A percentile compares a stretch with the other conserved stretches of the same genome.
Evolutionary conservation across 2,329 filamentous ascomycete species (phyloP).

Genomic region (Pseudogymnoascus sp.): DNA sequence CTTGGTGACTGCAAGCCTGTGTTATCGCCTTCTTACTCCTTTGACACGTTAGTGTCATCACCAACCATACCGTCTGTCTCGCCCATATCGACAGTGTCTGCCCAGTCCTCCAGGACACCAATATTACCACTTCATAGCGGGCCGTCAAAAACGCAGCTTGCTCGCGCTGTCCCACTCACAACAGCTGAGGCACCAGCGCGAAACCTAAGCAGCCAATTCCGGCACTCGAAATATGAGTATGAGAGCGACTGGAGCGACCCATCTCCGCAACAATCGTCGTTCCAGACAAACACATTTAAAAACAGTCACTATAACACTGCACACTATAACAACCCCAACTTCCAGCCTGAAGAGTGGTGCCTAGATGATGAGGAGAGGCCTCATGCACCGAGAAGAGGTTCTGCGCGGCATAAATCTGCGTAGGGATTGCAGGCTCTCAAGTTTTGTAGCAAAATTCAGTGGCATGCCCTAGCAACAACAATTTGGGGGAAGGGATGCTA

Average conservation of each 20-base stretch:
- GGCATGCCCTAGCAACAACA: too few species aligned
- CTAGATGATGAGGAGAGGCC: too few species aligned
- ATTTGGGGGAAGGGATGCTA: too few species aligned
- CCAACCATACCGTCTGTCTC: not conserved
- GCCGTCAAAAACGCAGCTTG: not conserved
- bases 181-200: not conserved
- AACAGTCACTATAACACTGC: too few species aligned
- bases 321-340: too few species aligned
- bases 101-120: not conserved
- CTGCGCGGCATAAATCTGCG: too few species aligned
- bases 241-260: slow-evolving; percentile 24
- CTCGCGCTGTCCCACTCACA: not conserved
- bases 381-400: too few species aligned
- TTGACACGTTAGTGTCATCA: not conserved
- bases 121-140: slow-evolving; percentile 25
- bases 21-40: not conserved
- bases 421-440: too few species aligned
- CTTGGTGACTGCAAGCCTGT: not conserved
- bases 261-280: slow-evolving; percentile 20
- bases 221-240: slow-evolving; percentile 29
- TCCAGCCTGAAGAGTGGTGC: too few species aligned
- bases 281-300: slow-evolving; percentile 44
- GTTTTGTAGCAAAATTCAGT: too few species aligned
- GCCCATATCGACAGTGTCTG: not conserved
- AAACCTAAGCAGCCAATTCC: slow-evolving; percentile 19